A percentile compares a stretch with the other conserved stretches of the same genome.
Evolutionary conservation across 176 grass and related monocot genomes (phyloP).

Genomic region (Bothriochloa decipiens): DNA sequence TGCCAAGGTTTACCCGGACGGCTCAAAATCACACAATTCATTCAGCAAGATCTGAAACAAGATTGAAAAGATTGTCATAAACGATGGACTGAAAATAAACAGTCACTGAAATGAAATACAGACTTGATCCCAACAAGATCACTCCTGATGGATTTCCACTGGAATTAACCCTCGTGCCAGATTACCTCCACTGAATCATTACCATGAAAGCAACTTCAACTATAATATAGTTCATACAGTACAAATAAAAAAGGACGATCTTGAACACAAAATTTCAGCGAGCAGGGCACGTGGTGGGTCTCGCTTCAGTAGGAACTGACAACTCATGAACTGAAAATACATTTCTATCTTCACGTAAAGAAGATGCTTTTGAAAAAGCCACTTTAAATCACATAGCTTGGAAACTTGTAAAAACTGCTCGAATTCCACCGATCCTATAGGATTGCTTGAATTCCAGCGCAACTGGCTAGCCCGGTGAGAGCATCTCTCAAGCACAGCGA

Average conservation of each 20-base stretch:
- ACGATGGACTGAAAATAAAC: not conserved
- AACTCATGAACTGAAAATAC: not conserved
- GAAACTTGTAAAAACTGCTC: not conserved
- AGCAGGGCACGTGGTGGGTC: not conserved
- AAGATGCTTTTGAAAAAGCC: constrained; percentile 8
- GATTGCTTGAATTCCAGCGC: not conserved
- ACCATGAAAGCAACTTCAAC: not conserved
- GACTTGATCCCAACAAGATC: not conserved
- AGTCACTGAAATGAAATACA: not conserved
- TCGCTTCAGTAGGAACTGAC: not conserved
- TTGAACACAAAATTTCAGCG: not conserved
- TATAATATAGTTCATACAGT: not conserved
- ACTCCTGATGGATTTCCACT: not conserved
- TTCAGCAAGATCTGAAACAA: constrained; percentile 37
- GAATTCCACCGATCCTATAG: not conserved
- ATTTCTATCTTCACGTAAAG: not conserved
- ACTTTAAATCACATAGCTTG: not conserved
- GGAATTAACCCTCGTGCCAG: not conserved
- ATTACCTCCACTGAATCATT: not conserved
- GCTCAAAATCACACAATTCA: not conserved
- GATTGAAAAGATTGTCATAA: not conserved
- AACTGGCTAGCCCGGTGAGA: not conserved
- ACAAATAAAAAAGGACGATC: not conserved
- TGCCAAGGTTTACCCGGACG: constrained; percentile 30
- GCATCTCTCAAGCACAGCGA: not conserved